Evolutionary conservation across 108 stramenopile genomes (phyloP), one percentile per base, ranked within the genome.

Genomic region (Skeletonema tropicum): DNA sequence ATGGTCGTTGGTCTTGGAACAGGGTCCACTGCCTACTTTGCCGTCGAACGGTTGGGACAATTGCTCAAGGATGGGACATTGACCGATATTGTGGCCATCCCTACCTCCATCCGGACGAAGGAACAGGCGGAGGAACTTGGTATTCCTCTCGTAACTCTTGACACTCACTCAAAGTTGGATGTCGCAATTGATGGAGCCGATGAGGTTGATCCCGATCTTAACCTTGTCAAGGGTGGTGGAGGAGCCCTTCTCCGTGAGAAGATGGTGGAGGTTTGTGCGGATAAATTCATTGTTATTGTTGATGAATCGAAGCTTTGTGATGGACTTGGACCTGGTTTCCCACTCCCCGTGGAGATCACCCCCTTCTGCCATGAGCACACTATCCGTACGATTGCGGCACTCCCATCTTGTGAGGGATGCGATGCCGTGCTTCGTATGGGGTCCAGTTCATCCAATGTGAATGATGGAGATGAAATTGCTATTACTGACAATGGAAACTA

Each of bases 1-100:
- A 98, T 98, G 99, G 96, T 97, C 19, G 97, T 99, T 65, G 99
- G 99, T n/a, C 87, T 99, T 41, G 99, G 99, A 74, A 98, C 97
- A 49, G 99, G 99, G 38, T 97, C 97, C 63, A 99, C 99, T 29
- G 97, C 98, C 15, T 98, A 97, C 71, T 99, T 92, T 76, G 99
- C 97, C 75, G 98, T 99, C 57, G 98, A 99, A 78, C 86, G 99
- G n/a, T 89, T 99, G 30, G 99, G 98, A 3, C 73, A 97, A 71
- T 69, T 79, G 72, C 89, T 98, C 26, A 93, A 91, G 66, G 88
- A 84, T 31, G 97, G 97, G 46, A 92, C 96, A 70, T 83, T 97
- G 13, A 94, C 89, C 80, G 96, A 98, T 75, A 96, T 98, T 65
- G 83, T 99, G 5, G 94, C 90, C 74, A 98, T 99, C 72, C 99